These are phyloP conservation scores for Penicillium thymicola DNA, from an alignment of 2,329 filamentous ascomycete species.

Conservation along the genomic window DNA sequence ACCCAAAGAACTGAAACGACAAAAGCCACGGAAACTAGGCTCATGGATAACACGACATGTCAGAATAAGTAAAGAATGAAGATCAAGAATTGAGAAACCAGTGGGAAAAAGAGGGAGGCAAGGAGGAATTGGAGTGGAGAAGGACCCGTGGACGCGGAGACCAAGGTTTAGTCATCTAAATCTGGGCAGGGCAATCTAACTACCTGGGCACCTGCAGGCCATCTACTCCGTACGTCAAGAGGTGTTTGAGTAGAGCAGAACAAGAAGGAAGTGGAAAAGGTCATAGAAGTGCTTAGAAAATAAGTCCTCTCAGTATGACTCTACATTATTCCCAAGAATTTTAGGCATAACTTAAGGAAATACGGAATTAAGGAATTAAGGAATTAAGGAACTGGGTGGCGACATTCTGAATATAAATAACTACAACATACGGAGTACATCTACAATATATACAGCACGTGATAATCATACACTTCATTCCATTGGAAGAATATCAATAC, in stretches of 20 bases:
- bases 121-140: slow-evolving; percentile 22
- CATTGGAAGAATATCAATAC: neutral
- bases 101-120: slow-evolving; percentile 12
- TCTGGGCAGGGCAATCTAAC: neutral
- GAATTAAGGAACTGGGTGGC: neutral
- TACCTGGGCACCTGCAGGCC: no score
- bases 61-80: slow-evolving; percentile 1
- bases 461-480: neutral
- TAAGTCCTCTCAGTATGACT: neutral
- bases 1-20: slow-evolving; percentile 23
- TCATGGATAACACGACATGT: slow-evolving; percentile 21
- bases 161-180: slow-evolving; percentile 20
- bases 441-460: neutral
- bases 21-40: slow-evolving; percentile 14
- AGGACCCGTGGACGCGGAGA: slow-evolving; percentile 15
- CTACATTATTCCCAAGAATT: neutral
- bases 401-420: neutral
- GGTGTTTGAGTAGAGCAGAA: neutral
- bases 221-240: neutral
- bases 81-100: neutral
- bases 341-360: neutral
- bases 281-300: neutral
- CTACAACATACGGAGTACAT: neutral
- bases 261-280: no score
- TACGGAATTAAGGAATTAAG: neutral